phyloP scores from a whole-genome alignment of 768 basidiomycete species.

The Mycena albidolilacea region DNA sequence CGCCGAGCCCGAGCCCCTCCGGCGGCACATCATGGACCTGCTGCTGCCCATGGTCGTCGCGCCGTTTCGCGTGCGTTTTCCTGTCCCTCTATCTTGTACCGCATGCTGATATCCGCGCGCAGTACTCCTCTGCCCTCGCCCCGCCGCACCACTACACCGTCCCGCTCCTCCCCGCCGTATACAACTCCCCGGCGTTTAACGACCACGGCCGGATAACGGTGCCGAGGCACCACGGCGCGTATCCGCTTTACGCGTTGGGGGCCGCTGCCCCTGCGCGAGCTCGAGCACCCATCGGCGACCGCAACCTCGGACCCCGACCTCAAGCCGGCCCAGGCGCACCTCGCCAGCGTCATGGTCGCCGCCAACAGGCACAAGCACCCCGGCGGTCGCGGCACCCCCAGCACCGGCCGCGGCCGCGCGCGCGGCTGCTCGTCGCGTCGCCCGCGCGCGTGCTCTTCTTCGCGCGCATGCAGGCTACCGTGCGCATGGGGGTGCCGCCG shows the following conservation, averaged over 20 bases:
- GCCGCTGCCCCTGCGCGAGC: no score
- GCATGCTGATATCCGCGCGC: not conserved
- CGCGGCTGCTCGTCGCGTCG: slow-evolving; percentile 44
- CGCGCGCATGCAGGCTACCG: slow-evolving; percentile 53
- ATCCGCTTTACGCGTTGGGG: slow-evolving; percentile 16
- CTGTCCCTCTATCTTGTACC: not conserved
- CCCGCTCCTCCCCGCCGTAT: slow-evolving; percentile 26
- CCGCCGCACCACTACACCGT: slow-evolving; percentile 40
- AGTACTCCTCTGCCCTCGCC: slow-evolving; percentile 35
- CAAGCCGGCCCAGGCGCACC: no score
- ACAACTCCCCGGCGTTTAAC: not conserved
- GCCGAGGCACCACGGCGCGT: slow-evolving; percentile 32
- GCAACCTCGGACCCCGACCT: not conserved
- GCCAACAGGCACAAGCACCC: no score
- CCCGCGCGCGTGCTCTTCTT: slow-evolving; percentile 63
- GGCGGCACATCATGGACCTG: slow-evolving; percentile 25
- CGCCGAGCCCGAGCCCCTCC: slow-evolving; percentile 30
- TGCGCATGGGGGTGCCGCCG: slow-evolving; percentile 50
- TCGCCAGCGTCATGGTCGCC: not conserved
- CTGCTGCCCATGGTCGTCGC: slow-evolving; percentile 24
- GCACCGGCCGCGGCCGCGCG: not conserved
- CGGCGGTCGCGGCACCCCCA: not conserved
- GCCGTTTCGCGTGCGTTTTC: slow-evolving; percentile 30
- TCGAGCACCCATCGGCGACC: not conserved
- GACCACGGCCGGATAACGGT: slow-evolving; percentile 14